phyloP scores from a whole-genome alignment of 164 flowering plant species.

The Sedum album region DNA sequence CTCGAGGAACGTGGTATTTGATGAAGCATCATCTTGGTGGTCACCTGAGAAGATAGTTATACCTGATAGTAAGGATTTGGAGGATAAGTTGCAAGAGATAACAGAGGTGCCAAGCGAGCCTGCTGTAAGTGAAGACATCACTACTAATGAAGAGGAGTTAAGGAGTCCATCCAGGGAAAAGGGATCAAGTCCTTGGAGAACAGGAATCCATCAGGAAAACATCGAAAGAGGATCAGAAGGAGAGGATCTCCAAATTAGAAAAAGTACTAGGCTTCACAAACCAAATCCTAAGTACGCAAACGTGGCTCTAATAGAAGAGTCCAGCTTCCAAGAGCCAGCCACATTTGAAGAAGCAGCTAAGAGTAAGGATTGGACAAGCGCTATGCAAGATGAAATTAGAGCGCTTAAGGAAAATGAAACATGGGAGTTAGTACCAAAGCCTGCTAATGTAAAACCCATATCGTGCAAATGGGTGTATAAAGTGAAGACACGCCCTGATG shows the following conservation, averaged over 20 bases:
- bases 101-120: background rate
- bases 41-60: background rate
- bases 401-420: slow-evolving; percentile 18
- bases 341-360: slow-evolving; percentile 12
- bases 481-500: slow-evolving; percentile 16
- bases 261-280: background rate
- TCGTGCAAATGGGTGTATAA: slow-evolving; percentile 27
- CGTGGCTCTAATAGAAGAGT: slow-evolving; percentile 8
- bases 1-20: slow-evolving; percentile 7
- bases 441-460: slow-evolving; percentile 3
- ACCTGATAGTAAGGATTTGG: background rate
- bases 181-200: slow-evolving; percentile 8
- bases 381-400: slow-evolving; percentile 21
- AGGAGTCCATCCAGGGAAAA: background rate
- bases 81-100: background rate
- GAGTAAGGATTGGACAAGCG: slow-evolving; percentile 10
- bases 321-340: background rate
- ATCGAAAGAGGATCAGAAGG: background rate
- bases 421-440: slow-evolving; percentile 18
- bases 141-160: background rate
- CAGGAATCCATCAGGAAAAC: background rate
- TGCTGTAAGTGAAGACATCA: background rate
- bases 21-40: slow-evolving; percentile 6
- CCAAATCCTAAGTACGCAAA: slow-evolving; percentile 15
- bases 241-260: slow-evolving; percentile 1